Conservation (phyloP, 805 yeast genomes). For the Metschnikowia santaceciliae region DNA sequence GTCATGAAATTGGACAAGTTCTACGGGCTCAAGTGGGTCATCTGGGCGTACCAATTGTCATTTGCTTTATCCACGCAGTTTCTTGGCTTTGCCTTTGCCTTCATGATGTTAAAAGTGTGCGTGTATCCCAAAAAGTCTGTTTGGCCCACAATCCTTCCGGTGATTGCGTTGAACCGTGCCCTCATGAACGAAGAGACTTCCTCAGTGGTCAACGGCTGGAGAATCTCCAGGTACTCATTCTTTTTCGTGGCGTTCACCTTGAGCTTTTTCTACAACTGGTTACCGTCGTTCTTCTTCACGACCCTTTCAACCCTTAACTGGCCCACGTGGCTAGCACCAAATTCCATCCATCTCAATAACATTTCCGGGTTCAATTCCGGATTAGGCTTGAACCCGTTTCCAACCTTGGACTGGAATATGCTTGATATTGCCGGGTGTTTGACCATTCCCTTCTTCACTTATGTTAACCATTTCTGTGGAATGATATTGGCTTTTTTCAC, state of each 20-base stretch:
- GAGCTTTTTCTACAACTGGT: slow-evolving; percentile 42
- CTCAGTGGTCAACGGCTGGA: slow-evolving; percentile 33
- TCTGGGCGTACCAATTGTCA: slow-evolving; percentile 51
- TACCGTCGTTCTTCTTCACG: slow-evolving; percentile 38
- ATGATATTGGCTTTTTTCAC: slow-evolving; percentile 29
- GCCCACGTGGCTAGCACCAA: slow-evolving; percentile 43
- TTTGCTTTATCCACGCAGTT: slow-evolving; percentile 54
- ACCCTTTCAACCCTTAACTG: slow-evolving; percentile 40
- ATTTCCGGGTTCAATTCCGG: slow-evolving; percentile 36
- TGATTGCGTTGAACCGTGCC: slow-evolving; percentile 41
- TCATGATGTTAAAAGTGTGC: slow-evolving; percentile 54
- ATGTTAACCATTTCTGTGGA: slow-evolving; percentile 39
- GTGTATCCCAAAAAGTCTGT: slow-evolving; percentile 40
- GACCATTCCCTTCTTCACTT: slow-evolving; percentile 42
- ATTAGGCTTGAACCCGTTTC: slow-evolving; percentile 40
- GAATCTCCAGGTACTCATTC: slow-evolving; percentile 39
- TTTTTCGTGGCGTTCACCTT: slow-evolving; percentile 29
- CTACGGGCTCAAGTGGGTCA: slow-evolving; percentile 42
- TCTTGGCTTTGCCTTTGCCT: slow-evolving; percentile 66
- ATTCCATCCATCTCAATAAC: slow-evolving; percentile 38
- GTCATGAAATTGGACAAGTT: slow-evolving; percentile 42
- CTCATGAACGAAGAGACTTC: slow-evolving; percentile 30
- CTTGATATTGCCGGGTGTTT: slow-evolving; percentile 36
- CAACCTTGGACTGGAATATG: slow-evolving; percentile 43
- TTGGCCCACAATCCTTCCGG: slow-evolving; percentile 44